Percentiles rank a stretch among this genome's conserved stretches.
These are phyloP conservation scores for Coffea eugenioides DNA, from an alignment of 257 asterid genomes.

Conservation along the genomic window DNA sequence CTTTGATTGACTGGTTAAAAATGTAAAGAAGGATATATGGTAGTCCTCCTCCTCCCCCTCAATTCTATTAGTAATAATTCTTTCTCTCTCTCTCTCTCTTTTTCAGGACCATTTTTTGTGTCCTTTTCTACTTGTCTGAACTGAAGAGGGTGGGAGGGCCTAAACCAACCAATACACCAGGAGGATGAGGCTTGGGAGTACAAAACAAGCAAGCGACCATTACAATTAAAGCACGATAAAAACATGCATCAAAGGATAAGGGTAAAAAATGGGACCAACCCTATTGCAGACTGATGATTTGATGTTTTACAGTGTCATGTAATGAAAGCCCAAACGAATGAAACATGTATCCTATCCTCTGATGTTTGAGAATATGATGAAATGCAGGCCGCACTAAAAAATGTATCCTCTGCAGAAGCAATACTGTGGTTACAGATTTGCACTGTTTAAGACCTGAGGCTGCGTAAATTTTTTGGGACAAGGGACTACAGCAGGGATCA, in stretches of 20 bases:
- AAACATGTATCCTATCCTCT: not conserved
- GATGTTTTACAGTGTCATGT: not conserved
- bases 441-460: not conserved
- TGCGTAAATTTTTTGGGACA: not conserved
- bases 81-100: too few species aligned
- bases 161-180: not conserved
- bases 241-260: too few species aligned
- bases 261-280: too few species aligned
- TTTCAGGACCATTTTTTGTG: too few species aligned
- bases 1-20: too few species aligned
- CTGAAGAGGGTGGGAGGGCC: not conserved
- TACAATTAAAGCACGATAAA: too few species aligned
- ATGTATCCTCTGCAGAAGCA: too few species aligned
- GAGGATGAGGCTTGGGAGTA: not conserved
- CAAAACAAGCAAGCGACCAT: not conserved
- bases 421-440: not conserved
- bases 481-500: not conserved
- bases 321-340: not conserved
- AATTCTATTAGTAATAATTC: too few species aligned
- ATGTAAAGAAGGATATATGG: too few species aligned
- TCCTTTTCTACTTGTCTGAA: not conserved
- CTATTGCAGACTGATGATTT: not conserved
- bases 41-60: too few species aligned
- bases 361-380: not conserved
- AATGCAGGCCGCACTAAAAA: not conserved